These are phyloP conservation scores for Kwoniella bestiolae DNA, from an alignment of 768 basidiomycete species.

Conservation along the genomic window DNA sequence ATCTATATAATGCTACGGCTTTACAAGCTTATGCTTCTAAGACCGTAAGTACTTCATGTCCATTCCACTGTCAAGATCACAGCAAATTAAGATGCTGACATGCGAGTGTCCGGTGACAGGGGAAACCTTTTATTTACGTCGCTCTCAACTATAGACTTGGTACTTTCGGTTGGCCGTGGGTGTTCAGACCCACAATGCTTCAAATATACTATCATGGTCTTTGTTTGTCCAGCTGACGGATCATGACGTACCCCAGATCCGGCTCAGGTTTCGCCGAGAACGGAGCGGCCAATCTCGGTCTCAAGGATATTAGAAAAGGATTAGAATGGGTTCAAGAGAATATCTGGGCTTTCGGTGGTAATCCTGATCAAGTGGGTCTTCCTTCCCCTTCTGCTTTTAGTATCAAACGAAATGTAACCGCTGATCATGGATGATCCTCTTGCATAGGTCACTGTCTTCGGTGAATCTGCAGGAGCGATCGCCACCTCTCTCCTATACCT, in stretches of 20 bases:
- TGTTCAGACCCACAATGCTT: too few species aligned
- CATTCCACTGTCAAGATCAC: neutral
- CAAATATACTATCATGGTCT: too few species aligned
- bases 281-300: conserved; percentile 62
- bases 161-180: conserved; percentile 61
- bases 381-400: neutral
- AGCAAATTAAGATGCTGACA: neutral
- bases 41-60: conserved; percentile 14
- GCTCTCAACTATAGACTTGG: conserved; percentile 64
- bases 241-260: conserved; percentile 14
- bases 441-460: conserved; percentile 63
- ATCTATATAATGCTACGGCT: conserved; percentile 56
- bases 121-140: conserved; percentile 63
- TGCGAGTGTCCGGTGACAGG: conserved; percentile 31
- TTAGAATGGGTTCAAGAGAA: conserved; percentile 70
- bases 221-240: too few species aligned
- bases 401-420: neutral
- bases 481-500: conserved; percentile 60
- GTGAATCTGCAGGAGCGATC: conserved; percentile 65
- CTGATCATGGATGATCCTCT: conserved; percentile 1
- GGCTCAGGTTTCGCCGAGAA: conserved; percentile 45
- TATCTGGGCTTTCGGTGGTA: conserved; percentile 69
- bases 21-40: conserved; percentile 36
- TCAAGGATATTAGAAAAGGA: conserved; percentile 67
- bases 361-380: conserved; percentile 56